Evolutionary conservation across 164 flowering plant genomes (phyloP), one percentile per base, ranked within the genome.

Genomic region (Macadamia tetraphylla): DNA sequence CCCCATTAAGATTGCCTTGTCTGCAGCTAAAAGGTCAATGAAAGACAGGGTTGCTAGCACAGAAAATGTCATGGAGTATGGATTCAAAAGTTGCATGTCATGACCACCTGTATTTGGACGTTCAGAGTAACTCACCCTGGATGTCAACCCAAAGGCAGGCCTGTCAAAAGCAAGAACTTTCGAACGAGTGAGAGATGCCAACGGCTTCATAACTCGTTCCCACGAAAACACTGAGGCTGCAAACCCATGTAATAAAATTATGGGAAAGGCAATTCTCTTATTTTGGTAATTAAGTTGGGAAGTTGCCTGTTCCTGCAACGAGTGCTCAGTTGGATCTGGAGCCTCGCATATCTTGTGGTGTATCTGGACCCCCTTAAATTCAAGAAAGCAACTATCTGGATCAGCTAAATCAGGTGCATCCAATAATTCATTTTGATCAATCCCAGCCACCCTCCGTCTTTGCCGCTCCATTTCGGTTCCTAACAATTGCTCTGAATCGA

Each of bases 101-200:
- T 64, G 61, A 9, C 18, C 56, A 42, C 43, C 65, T 32, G 77
- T 29, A 8, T 79, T 55, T 29, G 79, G 61, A 43, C 63, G 69
- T 30, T 48, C 61, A 9, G 13, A 61, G 55, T 40, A 64, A 52
- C 58, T 40, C 57, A 82, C 72, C 77, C 98, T 84, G 44, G 98
- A 86, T 35, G 98, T 91, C 77, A 94, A 75, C 43, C 96, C 98
- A 81, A 94, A 94, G 55, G 96, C 98, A 43, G 98, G 98, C 74
- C 98, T 84, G 73, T 94, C 98, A 81, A 94, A 94, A 64, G 98
- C 93, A 78, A 91, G 85, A 71, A 88, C 95, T 80, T 86, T 87
- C 3, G 91, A 82, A 67, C 85, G 82, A 64, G 68, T 74, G 67
- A 78, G 44, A 29, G 59, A 68, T 9, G 96, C 92, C 70, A 94